Evolutionary conservation across 2,329 filamentous ascomycete genomes (phyloP), one percentile per base, ranked within the genome.

Genomic region (Hymenoscyphus scutula): DNA sequence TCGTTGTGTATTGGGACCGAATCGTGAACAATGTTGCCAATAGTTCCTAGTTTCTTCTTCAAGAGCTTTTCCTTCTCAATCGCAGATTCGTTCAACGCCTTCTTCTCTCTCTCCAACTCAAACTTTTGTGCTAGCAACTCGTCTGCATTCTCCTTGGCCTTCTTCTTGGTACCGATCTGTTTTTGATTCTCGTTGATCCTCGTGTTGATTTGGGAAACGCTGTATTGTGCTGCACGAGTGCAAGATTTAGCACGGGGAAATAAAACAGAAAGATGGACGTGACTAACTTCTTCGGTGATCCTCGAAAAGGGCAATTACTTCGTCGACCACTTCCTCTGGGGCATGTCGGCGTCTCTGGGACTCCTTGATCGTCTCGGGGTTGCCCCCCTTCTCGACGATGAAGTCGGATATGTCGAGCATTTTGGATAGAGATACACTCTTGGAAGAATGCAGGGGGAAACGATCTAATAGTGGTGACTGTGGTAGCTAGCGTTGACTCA

Each of bases 21-120:
- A 29, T 91, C 87, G 79, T 98, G 92, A 60, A 99, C 95, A 76
- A 93, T 87, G 78, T 96, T 96, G 68, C 92, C 95, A 69, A 99
- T 90, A 1, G 85, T 88, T 77, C 89, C 90, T 71, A 92, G 85
- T 80, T 96, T 96, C 71, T 82, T 82, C 74, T 90, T 87, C 65
- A 97, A 82, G 53, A 84, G 79, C 58, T 81, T 79, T 65, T 95
- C 89, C 78, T 96, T 97, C 75, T 89, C 84, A 17, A 82, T 80
- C 1, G 92, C 92, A 62, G 84, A 79, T 37, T 92, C 89, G 70
- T 92, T 86, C 63, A 92, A 82, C 53, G 83, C 83, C 78, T 93
- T 93, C 82, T 96, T 94, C 77, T 92, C 83, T 77, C 90, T 88
- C 73, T 93, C 89, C 56, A 97, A 79, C 3, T 87, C 85, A 58